phyloP scores from a whole-genome alignment of 2,329 filamentous ascomycete genomes.

The Fusarium oligoseptatum region DNA sequence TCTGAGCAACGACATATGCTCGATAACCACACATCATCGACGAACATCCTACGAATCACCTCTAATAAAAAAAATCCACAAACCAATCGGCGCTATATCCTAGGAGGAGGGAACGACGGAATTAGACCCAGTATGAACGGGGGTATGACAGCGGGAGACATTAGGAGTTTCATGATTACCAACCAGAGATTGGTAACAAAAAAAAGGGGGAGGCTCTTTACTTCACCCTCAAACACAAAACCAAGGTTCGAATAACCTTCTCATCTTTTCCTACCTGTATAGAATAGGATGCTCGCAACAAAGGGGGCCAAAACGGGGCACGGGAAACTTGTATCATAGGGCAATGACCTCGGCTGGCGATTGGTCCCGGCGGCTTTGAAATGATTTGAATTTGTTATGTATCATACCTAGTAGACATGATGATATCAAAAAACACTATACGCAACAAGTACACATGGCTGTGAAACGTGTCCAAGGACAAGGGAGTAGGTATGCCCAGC shows the following conservation, averaged over 20 bases:
- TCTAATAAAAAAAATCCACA: conserved; percentile 16
- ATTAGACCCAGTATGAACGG: conserved; percentile 7
- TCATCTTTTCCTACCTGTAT: conserved; percentile 13
- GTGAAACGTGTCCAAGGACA: neutral
- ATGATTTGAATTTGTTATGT: conserved; percentile 23
- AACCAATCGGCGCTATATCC: conserved; percentile 11
- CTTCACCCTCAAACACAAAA: neutral
- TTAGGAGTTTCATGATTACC: conserved; percentile 8
- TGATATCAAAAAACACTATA: neutral
- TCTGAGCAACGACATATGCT: neutral
- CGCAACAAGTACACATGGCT: neutral
- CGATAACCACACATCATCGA: neutral
- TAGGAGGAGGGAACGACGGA: neutral
- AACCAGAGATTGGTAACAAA: neutral
- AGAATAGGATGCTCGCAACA: neutral
- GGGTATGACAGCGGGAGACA: neutral
- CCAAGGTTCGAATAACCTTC: neutral
- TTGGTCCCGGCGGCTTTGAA: neutral
- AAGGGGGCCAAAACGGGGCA: neutral
- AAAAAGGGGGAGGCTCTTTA: neutral
- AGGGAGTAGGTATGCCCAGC: no score
- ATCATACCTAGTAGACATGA: conserved; percentile 17
- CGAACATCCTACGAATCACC: neutral
- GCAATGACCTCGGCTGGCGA: conserved; percentile 2
- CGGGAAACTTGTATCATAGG: conserved; percentile 4